Conservation (phyloP, 495 filamentous ascomycete species). For the Elaphomyces granulatus region DNA sequence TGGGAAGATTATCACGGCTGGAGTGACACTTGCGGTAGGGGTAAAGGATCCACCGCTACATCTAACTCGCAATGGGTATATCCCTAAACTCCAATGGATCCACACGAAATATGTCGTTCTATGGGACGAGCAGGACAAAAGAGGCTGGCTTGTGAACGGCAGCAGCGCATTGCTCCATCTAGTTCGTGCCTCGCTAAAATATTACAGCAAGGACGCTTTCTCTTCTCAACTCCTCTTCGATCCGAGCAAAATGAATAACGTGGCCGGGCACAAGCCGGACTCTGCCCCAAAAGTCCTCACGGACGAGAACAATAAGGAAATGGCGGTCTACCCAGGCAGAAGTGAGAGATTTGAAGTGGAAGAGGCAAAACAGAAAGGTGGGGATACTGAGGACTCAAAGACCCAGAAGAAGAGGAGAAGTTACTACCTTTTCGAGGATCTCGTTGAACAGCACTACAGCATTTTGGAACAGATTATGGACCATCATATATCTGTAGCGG, state of each 20-base stretch:
- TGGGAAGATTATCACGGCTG: too few species aligned
- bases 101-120: conserved; percentile 14
- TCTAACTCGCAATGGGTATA: too few species aligned
- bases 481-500: conserved; percentile 8
- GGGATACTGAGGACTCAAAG: too few species aligned
- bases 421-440: conserved; percentile 7
- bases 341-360: too few species aligned
- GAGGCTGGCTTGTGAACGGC: conserved; percentile 23
- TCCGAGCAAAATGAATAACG: not conserved
- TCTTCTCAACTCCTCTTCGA: conserved; percentile 6
- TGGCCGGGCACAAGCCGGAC: not conserved
- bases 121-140: conserved; percentile 17
- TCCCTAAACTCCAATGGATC: conserved; percentile 13
- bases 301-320: conserved; percentile 5
- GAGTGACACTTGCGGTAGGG: too few species aligned
- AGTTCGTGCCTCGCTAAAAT: conserved; percentile 15
- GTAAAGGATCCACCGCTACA: too few species aligned
- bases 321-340: conserved; percentile 11
- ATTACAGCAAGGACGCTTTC: conserved; percentile 9
- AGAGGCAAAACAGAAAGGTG: too few species aligned
- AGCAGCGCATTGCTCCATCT: conserved; percentile 20
- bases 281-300: conserved; percentile 10
- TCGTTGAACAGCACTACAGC: conserved; percentile 8
- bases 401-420: too few species aligned
- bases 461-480: conserved; percentile 17